Evolutionary conservation across 1,284 basidiomycete species (phyloP), one percentile per base, ranked within the genome.

Genomic region (Somion occarium): DNA sequence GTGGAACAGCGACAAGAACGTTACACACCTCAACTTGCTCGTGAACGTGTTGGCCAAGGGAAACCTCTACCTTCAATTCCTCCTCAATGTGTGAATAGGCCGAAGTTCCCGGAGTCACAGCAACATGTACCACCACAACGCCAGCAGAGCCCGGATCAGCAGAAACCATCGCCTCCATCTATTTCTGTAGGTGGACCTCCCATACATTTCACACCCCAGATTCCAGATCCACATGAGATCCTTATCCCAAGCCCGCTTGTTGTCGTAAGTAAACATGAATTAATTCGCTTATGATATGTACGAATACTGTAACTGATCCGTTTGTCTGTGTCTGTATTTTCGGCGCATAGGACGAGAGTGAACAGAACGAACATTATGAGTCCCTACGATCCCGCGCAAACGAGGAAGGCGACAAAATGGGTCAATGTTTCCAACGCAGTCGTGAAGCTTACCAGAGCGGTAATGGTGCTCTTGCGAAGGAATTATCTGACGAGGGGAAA

Each of bases 401-500:
- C 47, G 75, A 79, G 47, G 86, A 88, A 59, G 88, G 88, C 23
- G 80, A 86, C 60, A 61, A 78, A 63, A 93, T 93, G 91, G 81
- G 80, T 9, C 73, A 69, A 46, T 76, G 73, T 54, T 89, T 89
- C 62, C 76, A 83, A 49, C 71, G 81, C 58, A 82, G 83, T 56
- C 83, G 85, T 55, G 71, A 78, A 48, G 89, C 88, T 1, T 92
- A 91, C 62, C 62, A 70, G 15, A 65, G 74, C 1, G 83, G 89
- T 2, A 83, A 98, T 61, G 85, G 91, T 13, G 90, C 80, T 0
- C 69, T 72, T 20, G 95, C 95, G 11, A 95, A 98, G 70, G 75
- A 88, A 55, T 75, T 98, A 26, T 91, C 87, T 9, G 80, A 85
- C 56, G 66, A 94, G 68, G 96, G 93, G 7, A 92, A 95, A 67